Percentiles rank a stretch among this genome's conserved stretches.
Conservation (phyloP, 1,284 basidiomycete species). For the Apiotrichum laibachii region DNA sequence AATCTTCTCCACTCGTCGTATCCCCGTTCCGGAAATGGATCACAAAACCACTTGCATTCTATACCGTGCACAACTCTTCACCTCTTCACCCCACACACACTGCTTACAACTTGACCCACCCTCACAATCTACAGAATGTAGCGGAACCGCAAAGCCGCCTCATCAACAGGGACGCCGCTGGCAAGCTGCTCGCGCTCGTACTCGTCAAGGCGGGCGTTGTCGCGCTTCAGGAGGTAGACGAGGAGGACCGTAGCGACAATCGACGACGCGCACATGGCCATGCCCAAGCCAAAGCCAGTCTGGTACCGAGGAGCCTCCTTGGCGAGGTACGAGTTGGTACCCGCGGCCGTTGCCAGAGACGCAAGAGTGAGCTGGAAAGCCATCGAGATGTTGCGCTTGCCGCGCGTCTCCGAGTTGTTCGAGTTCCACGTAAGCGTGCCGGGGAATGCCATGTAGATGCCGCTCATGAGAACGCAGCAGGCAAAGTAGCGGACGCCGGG, state of each 20-base stretch:
- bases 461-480: constrained; percentile 18
- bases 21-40: too few relatives aligned
- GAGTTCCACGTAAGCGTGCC: constrained; percentile 19
- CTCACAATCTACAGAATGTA: constrained; percentile 4
- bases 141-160: constrained; percentile 4
- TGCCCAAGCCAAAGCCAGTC: constrained; percentile 19
- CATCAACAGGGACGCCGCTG: not conserved
- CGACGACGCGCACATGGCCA: constrained; percentile 19
- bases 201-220: constrained; percentile 10
- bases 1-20: too few relatives aligned
- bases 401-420: constrained; percentile 23
- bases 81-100: too few relatives aligned
- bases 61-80: too few relatives aligned
- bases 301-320: constrained; percentile 16
- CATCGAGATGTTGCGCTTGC: constrained; percentile 25
- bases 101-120: not conserved
- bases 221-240: constrained; percentile 8
- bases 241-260: constrained; percentile 10
- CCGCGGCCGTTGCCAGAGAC: constrained; percentile 16
- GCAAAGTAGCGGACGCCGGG: constrained; percentile 25
- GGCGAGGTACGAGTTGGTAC: constrained; percentile 26
- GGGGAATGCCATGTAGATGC: constrained; percentile 17
- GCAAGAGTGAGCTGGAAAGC: constrained; percentile 24
- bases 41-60: too few relatives aligned
- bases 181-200: constrained; percentile 1